Evolutionary conservation across 2,329 filamentous ascomycete genomes (phyloP), one percentile per base, ranked within the genome.

Genomic region (Sporothrix pseudoabietina): DNA sequence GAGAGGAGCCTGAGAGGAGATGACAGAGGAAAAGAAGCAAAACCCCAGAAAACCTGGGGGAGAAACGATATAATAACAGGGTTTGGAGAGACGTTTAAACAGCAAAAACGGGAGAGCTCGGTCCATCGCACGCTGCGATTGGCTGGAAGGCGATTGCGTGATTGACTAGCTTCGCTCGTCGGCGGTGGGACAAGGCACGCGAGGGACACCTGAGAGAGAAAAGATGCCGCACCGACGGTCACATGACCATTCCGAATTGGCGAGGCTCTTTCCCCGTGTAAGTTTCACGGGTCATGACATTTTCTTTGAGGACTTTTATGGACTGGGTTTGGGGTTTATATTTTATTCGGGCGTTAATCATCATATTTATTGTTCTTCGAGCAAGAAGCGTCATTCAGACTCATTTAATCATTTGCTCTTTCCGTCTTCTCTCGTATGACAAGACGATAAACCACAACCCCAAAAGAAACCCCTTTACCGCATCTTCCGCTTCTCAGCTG

Each of bases 111-210:
- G 55, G n/a, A 59, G 59, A 57, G 12, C 59, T 57, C 49, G 63
- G 59, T 52, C 10, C 5, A 26, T 22, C 9, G 32, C 16, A 49
- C 16, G 14, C 59, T 75, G 35, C 73, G 74, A 76, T 76, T 76
- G 75, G 75, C 26, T 41, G 26, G 10, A 8, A 12, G 22, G 44
- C 63, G 59, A 76, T 76, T 76, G 75, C 75, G 75, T 76, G 75
- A 68, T 76, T 72, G 44, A 68, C 22, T 68, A 59, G 59, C 16
- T 49, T 63, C 71, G 22, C 61, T 69, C 69, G 72, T 65, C 41
- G 71, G 73, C 8, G 74, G 52, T 70, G 66, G 47, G 39, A 69
- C 66, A 55, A 49, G 39, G 41, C 32, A 54, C 8, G 19, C 16
- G 39, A 39, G 35, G 8, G 35, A 35, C 35, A 35, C 8, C 2